Evolutionary conservation across 768 basidiomycete species (phyloP).

Genomic region (Phaffia australis): DNA sequence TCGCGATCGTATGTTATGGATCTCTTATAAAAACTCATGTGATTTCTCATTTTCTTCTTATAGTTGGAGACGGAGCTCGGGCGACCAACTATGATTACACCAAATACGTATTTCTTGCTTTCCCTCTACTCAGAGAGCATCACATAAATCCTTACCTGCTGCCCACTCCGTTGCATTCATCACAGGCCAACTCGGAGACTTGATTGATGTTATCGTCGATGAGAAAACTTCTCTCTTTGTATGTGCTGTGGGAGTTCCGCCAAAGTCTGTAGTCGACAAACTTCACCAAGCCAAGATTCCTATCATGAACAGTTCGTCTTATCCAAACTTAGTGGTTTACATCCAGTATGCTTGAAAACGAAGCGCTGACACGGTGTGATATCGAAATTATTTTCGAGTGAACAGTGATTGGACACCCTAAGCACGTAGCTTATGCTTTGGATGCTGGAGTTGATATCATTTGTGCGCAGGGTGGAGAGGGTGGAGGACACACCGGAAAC

Average conservation of each 20-base stretch:
- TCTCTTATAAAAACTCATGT: no score
- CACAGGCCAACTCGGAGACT: slow-evolving; percentile 55
- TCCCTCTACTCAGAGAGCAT: slow-evolving; percentile 44
- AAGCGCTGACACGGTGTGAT: background rate
- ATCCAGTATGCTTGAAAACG: background rate
- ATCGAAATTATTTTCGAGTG: background rate
- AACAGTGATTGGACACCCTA: slow-evolving; percentile 67
- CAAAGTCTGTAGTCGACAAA: slow-evolving; percentile 63
- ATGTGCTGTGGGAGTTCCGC: slow-evolving; percentile 63
- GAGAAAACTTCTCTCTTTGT: slow-evolving; percentile 82
- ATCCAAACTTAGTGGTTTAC: background rate
- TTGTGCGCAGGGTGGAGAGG: slow-evolving; percentile 74
- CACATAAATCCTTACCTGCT: background rate
- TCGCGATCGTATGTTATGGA: background rate
- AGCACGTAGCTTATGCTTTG: slow-evolving; percentile 45
- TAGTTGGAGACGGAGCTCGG: slow-evolving; percentile 60
- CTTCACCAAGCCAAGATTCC: slow-evolving; percentile 75
- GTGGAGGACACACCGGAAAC: slow-evolving; percentile 82
- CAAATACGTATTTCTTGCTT: slow-evolving; percentile 22
- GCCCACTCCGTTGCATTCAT: background rate
- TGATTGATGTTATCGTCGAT: slow-evolving; percentile 84
- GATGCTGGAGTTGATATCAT: slow-evolving; percentile 81
- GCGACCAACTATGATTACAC: slow-evolving; percentile 61
- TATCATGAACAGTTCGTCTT: slow-evolving; percentile 62
- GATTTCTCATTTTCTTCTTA: slow-evolving; percentile 37